Evolutionary conservation across 176 grass and related monocot species (phyloP), one percentile per base, ranked within the genome.

Genomic region (Oryza glumipatula): DNA sequence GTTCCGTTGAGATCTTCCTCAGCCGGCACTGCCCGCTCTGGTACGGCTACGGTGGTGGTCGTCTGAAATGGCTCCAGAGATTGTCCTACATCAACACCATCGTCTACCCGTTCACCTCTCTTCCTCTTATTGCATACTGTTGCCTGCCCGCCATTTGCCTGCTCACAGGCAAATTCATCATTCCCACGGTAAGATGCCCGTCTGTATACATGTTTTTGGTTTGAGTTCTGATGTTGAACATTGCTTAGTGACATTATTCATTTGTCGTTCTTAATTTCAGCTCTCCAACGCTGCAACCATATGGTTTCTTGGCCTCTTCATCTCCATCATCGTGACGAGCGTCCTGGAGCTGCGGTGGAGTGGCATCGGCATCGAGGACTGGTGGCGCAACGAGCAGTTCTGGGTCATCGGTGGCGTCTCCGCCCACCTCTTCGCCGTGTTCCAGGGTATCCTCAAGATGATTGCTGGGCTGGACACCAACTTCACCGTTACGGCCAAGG

Each of bases 361-460:
- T 15, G 93, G 96, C 61, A 89, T 98, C 17, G 89, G 96, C 60
- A 98, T 98, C 0, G 93, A 98, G 79, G 96, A 98, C 83, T 98
- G 87, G 96, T 95, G 96, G 96, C 81, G 96, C 26, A 98, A 98
- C 15, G 96, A 98, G 80, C 96, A 98, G 77, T 98, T 98, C 85
- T 98, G 96, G 93, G 93, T 95, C 73, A 98, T 98, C 2, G 96
- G 96, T 7, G 93, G 96, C 21, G 87, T 98, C 11, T 98, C 96
- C 2, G 96, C 96, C 0, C 96, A 98, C 39, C 93, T 98, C 65
- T 98, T 98, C 44, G 96, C 96, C 2, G 96, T 98, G 79, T 98
- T 98, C 85, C 96, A 98, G 80, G 93, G 96, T 35, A 90, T 98
- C 83, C 87, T 98, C 43, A 98, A 98, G 86, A 94, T 98, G 91